Base-by-base conservation (phyloP, 2,329 filamentous ascomycete genomes). In the Lachnellula subtilissima region DNA sequence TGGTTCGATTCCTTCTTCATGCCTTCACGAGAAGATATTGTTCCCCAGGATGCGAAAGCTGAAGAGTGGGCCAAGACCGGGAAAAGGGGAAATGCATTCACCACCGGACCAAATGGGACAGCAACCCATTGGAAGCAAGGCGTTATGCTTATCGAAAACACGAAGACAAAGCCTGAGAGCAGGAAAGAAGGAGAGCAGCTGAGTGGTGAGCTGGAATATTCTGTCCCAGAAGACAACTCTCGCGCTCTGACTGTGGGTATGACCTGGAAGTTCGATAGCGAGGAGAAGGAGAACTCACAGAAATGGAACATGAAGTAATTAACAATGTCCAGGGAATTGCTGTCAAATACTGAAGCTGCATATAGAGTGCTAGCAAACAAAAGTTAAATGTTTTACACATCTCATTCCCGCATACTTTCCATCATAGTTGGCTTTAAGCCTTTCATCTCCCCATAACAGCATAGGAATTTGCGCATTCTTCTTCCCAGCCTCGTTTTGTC, bases 1-100 rank as follows among this genome's bases (percentile, higher is more conserved):
- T 97, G 92, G 90, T 97, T 97, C 70, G 93, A 97, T 71, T 93
- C 88, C 23, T 94, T 94, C 77, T 97, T 97, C 73, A 82, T 88
- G 62, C 83, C 85, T 9, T 80, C 81, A 0, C 75, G 79, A 37
- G 74, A 78, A 37, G 71, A 74, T 50, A 65, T 67, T 28, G 69
- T 82, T 48, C 76, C 76, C 8, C 73, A 78, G 32, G 72, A 79
- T 58, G 76, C 76, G n/a, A 82, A 83, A 50, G 83, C 85, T 0
- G 76, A 84, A 54, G 77, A 81, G 4, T 91, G 87, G 83, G 73
- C 71, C 23, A 79, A 81, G 61, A 66, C 72, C 23, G 75, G 77
- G 35, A 82, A 72, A 37, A 77, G 86, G 61, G 83, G 86, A 50
- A 79, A 91, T n/a, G 87, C 89, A 0, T 96, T 97, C 71, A 95